Evolutionary conservation across 805 yeast genomes (phyloP).

Genomic region (Yamadazyma akitaensis): DNA sequence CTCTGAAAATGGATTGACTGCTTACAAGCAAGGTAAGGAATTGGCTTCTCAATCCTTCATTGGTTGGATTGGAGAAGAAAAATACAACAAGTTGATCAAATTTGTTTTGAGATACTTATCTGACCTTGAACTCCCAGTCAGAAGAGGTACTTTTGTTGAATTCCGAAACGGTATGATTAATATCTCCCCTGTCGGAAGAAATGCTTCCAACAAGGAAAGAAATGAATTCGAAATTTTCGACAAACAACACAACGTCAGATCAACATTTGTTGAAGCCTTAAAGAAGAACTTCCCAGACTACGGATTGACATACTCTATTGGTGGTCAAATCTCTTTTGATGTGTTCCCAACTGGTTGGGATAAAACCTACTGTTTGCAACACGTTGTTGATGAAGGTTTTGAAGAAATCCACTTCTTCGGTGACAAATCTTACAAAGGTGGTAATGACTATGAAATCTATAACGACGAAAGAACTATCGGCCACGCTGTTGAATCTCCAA

Average conservation of each 20-base stretch:
- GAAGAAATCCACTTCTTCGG: slow-evolving; percentile 94
- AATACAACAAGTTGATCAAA: slow-evolving; percentile 84
- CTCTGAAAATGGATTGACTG: slow-evolving; percentile 97
- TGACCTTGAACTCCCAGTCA: slow-evolving; percentile 84
- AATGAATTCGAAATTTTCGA: slow-evolving; percentile 87
- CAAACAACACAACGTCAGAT: slow-evolving; percentile 75
- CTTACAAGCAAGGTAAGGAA: slow-evolving; percentile 85
- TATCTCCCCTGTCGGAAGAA: slow-evolving; percentile 97
- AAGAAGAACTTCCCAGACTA: slow-evolving; percentile 78
- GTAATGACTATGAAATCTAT: slow-evolving; percentile 98
- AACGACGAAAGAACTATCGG: slow-evolving; percentile 91
- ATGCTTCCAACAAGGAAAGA: slow-evolving; percentile 92
- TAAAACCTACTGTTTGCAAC: slow-evolving; percentile 95
- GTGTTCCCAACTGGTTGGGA: slow-evolving; percentile 99
- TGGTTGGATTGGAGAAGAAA: slow-evolving; percentile 91
- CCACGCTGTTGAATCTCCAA: slow-evolving; percentile 87
- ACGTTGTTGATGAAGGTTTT: slow-evolving; percentile 82
- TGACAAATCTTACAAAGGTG: slow-evolving; percentile 95
- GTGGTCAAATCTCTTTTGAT: slow-evolving; percentile 98
- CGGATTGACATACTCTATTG: slow-evolving; percentile 92
- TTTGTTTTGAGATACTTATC: slow-evolving; percentile 84
- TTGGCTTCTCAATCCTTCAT: slow-evolving; percentile 93
- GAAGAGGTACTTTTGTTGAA: slow-evolving; percentile 98
- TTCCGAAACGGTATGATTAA: slow-evolving; percentile 99
- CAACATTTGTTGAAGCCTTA: slow-evolving; percentile 78